Evolutionary conservation across 768 basidiomycete species (phyloP).

Genomic region (Termitomyces sp.): DNA sequence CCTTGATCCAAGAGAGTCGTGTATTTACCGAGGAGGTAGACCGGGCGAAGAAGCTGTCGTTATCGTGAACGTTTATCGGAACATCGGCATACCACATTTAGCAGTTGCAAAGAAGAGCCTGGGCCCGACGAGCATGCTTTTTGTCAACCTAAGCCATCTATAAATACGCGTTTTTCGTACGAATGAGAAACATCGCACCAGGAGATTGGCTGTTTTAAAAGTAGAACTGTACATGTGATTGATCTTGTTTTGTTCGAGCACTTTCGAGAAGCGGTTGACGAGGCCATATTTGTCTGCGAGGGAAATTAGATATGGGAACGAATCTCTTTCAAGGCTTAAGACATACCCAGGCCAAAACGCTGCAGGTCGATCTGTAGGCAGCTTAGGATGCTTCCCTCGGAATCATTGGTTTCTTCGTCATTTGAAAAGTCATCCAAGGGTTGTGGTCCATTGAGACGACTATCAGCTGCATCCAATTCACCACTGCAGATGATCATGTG

Average conservation of each 20-base stretch:
- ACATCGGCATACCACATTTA: conserved; percentile 21
- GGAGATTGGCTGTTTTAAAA: conserved; percentile 75
- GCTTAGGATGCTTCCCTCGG: conserved; percentile 39
- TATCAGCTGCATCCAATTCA: conserved; percentile 57
- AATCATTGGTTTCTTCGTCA: conserved; percentile 24
- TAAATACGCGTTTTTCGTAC: background rate
- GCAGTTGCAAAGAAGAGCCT: conserved; percentile 51
- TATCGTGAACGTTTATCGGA: conserved; percentile 1
- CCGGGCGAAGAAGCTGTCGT: background rate
- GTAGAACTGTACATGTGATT: conserved; percentile 85
- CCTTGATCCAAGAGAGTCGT: background rate
- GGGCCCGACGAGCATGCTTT: conserved; percentile 50
- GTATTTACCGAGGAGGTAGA: conserved; percentile 3
- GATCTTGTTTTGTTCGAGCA: conserved; percentile 66
- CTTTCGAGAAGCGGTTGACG: conserved; percentile 69
- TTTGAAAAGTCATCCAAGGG: conserved; percentile 24
- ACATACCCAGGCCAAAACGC: conserved; percentile 63
- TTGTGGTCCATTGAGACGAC: conserved; percentile 22
- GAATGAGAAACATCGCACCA: conserved; percentile 35
- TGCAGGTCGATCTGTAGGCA: conserved; percentile 75
- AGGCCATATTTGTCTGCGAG: conserved; percentile 68
- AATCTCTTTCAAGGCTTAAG: background rate
- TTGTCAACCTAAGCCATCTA: conserved; percentile 42
- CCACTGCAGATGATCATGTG: conserved; percentile 72
- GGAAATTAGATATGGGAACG: background rate